These are phyloP conservation scores for Arthrobotrys conoides DNA, from an alignment of 2,329 filamentous ascomycete species.

Conservation along the genomic window DNA sequence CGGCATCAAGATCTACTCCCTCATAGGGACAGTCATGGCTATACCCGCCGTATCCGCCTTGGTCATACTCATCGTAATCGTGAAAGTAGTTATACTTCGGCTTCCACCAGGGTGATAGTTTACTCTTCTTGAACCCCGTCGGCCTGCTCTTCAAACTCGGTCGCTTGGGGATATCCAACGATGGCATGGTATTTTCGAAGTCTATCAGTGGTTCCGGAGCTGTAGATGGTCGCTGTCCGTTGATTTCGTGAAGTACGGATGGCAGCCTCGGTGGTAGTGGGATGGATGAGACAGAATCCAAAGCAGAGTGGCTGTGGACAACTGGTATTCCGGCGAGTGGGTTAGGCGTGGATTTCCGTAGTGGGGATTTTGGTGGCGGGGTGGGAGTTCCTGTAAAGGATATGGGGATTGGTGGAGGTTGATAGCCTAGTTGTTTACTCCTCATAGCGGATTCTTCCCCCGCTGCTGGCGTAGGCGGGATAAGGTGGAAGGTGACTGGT, in stretches of 20 bases:
- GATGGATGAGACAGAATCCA: constrained; percentile 44
- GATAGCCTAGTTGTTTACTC: constrained; percentile 33
- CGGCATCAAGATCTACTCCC: constrained; percentile 25
- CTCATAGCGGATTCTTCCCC: constrained; percentile 18
- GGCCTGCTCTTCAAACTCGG: constrained; percentile 46
- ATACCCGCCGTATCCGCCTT: constrained; percentile 8
- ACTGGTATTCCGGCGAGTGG: constrained; percentile 43
- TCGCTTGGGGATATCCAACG: constrained; percentile 22
- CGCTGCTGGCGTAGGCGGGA: constrained; percentile 51
- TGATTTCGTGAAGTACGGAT: constrained; percentile 45
- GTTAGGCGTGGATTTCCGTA: constrained; percentile 42
- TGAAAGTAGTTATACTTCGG: constrained; percentile 45
- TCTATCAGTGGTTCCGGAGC: constrained; percentile 52
- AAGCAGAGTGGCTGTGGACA: constrained; percentile 41
- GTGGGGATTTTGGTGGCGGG: constrained; percentile 16
- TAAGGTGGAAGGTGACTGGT: constrained; percentile 54
- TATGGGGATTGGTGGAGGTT: constrained; percentile 27
- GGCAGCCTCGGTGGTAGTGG: constrained; percentile 36
- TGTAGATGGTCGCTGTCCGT: constrained; percentile 29
- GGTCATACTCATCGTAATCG: constrained; percentile 22
- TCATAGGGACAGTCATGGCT: constrained; percentile 20
- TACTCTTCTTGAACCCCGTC: constrained; percentile 53
- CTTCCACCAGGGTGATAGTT: constrained; percentile 54
- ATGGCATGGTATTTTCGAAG: constrained; percentile 44
- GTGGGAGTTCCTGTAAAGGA: not conserved